A percentile compares a stretch with the other conserved stretches of the same genome.
phyloP scores from a whole-genome alignment of 2,329 filamentous ascomycete genomes.

The Plectosphaerella plurivora region DNA sequence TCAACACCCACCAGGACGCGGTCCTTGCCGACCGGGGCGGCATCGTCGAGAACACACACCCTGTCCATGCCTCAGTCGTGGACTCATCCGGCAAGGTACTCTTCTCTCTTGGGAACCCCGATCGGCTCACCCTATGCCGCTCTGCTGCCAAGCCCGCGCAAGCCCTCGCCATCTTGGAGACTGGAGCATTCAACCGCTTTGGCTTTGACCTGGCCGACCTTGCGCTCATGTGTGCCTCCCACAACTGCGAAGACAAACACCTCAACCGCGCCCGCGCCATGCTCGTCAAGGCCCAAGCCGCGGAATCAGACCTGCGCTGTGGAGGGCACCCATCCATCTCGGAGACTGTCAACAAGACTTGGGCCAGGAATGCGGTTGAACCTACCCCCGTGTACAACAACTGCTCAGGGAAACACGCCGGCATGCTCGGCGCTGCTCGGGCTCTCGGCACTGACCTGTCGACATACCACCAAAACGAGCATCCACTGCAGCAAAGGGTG shows the following conservation, averaged over 20 bases:
- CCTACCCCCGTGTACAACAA: slow-evolving; percentile 36
- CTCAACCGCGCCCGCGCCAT: slow-evolving; percentile 30
- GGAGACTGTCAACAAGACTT: slow-evolving; percentile 27
- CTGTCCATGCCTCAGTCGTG: slow-evolving; percentile 35
- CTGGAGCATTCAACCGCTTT: slow-evolving; percentile 28
- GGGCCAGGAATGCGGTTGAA: slow-evolving; percentile 30
- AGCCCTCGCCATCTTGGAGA: slow-evolving; percentile 37
- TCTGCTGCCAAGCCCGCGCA: slow-evolving; percentile 43
- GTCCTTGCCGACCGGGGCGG: slow-evolving; percentile 31
- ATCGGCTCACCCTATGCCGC: slow-evolving; percentile 34
- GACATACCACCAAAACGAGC: slow-evolving; percentile 27
- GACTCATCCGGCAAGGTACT: slow-evolving; percentile 31
- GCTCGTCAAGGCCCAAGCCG: slow-evolving; percentile 25
- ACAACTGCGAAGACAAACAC: slow-evolving; percentile 37
- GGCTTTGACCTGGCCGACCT: slow-evolving; percentile 34
- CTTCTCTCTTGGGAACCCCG: slow-evolving; percentile 32
- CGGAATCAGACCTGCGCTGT: slow-evolving; percentile 33
- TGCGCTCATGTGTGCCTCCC: slow-evolving; percentile 42
- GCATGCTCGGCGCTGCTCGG: slow-evolving; percentile 38
- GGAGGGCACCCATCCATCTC: slow-evolving; percentile 34
- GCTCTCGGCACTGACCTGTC: slow-evolving; percentile 24
- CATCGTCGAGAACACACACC: slow-evolving; percentile 37
- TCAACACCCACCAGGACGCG: slow-evolving; percentile 15
- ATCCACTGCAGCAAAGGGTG: slow-evolving; percentile 35
- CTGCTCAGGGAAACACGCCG: slow-evolving; percentile 44